These are phyloP conservation scores for Cutaneotrichosporon sp. DNA, from an alignment of 1,284 basidiomycete species.

Conservation along the genomic window DNA sequence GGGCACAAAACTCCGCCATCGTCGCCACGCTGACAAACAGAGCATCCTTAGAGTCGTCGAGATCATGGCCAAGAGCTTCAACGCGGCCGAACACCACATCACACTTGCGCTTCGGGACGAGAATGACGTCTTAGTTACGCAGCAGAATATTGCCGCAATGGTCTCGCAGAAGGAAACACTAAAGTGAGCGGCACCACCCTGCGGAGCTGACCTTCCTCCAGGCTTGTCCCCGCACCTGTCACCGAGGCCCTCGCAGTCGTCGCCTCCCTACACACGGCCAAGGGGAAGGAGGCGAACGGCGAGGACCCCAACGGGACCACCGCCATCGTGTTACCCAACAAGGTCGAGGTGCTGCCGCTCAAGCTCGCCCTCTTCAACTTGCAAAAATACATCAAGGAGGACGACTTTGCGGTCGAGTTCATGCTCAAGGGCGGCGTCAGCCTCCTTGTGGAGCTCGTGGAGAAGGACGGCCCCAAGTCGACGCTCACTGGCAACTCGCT, in stretches of 20 bases:
- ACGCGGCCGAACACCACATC: conserved; percentile 76
- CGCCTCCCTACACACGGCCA: conserved; percentile 34
- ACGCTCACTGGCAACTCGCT: conserved; percentile 71
- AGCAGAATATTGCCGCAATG: conserved; percentile 77
- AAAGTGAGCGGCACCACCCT: conserved; percentile 61
- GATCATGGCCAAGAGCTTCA: conserved; percentile 58
- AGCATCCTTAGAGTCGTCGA: conserved; percentile 47
- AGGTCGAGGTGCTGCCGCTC: conserved; percentile 46
- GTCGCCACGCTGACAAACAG: conserved; percentile 22
- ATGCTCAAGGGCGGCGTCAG: conserved; percentile 69
- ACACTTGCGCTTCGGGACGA: conserved; percentile 86
- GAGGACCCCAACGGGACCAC: not conserved
- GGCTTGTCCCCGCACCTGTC: conserved; percentile 44
- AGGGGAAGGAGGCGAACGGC: conserved; percentile 11
- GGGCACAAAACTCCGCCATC: not conserved
- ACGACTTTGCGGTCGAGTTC: conserved; percentile 84
- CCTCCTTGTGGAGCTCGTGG: conserved; percentile 74
- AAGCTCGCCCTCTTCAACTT: conserved; percentile 63
- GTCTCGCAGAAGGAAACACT: conserved; percentile 75
- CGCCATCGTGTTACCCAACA: conserved; percentile 17
- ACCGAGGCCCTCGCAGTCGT: conserved; percentile 47
- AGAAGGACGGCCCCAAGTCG: conserved; percentile 55
- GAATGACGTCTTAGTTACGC: conserved; percentile 84
- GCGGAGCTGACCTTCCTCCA: conserved; percentile 14
- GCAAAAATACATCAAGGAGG: conserved; percentile 86